These are phyloP conservation scores for Tirmania nivea DNA, from an alignment of 495 filamentous ascomycete species.

Conservation along the genomic window DNA sequence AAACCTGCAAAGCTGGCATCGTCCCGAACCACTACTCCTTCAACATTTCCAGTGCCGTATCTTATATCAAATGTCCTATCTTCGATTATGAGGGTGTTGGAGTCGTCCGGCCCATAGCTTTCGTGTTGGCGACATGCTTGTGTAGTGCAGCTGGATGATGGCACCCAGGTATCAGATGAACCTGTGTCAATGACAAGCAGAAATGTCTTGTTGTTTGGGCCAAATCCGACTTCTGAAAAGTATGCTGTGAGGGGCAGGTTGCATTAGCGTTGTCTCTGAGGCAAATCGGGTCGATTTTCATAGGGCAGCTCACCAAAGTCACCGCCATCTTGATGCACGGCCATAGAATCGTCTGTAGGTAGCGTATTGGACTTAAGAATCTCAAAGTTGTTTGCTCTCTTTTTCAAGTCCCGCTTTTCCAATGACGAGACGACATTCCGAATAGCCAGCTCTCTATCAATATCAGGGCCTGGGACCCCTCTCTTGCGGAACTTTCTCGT, in stretches of 20 bases:
- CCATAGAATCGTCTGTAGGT: constrained; percentile 10
- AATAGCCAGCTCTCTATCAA: constrained; percentile 11
- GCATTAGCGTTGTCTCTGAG: neutral
- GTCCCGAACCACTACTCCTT: constrained; percentile 40
- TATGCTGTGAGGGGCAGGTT: constrained; percentile 27
- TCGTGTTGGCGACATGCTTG: constrained; percentile 41
- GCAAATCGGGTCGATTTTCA: neutral
- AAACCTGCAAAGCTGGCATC: constrained; percentile 42
- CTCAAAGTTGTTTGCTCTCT: constrained; percentile 4
- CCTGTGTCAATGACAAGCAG: constrained; percentile 65
- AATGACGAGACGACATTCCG: constrained; percentile 8
- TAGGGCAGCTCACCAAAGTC: constrained; percentile 8
- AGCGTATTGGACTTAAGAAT: constrained; percentile 4
- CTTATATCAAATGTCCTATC: constrained; percentile 33
- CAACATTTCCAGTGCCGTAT: constrained; percentile 53
- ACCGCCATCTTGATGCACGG: constrained; percentile 11
- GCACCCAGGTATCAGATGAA: constrained; percentile 58
- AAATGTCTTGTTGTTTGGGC: constrained; percentile 38
- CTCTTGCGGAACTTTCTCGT: constrained; percentile 11
- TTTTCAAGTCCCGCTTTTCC: constrained; percentile 5
- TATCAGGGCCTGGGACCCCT: constrained; percentile 7
- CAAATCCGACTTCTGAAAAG: constrained; percentile 45
- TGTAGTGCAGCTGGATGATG: constrained; percentile 39
- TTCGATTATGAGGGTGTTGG: constrained; percentile 30
- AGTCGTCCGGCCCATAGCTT: constrained; percentile 39